These are phyloP conservation scores for Rhinocladiella mackenziei DNA, from an alignment of 2,329 filamentous ascomycete species.

Conservation along the genomic window DNA sequence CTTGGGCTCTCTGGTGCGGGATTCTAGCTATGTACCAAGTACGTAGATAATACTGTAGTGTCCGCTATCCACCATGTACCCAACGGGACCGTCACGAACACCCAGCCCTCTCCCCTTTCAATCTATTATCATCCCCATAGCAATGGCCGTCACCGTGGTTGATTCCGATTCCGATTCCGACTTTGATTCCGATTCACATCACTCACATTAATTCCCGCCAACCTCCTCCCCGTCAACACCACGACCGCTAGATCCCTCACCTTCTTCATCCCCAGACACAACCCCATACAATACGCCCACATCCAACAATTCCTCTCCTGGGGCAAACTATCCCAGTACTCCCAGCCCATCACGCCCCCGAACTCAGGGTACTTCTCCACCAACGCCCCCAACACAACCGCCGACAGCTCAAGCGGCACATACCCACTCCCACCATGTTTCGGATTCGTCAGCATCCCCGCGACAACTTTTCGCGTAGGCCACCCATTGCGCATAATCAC, in stretches of 20 bases:
- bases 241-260: conserved; percentile 35
- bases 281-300: conserved; percentile 69
- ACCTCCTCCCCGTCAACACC: conserved; percentile 33
- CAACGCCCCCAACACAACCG: conserved; percentile 55
- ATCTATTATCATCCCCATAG: too few species aligned
- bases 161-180: too few species aligned
- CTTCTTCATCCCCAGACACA: conserved; percentile 43
- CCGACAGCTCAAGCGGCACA: conserved; percentile 57
- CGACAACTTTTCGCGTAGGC: conserved; percentile 67
- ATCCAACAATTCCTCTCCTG: conserved; percentile 63
- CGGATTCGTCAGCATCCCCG: conserved; percentile 76
- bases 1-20: too few species aligned
- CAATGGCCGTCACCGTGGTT: too few species aligned
- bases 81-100: too few species aligned
- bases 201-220: conserved; percentile 24
- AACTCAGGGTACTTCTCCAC: conserved; percentile 62
- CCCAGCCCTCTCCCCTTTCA: too few species aligned
- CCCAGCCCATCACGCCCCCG: conserved; percentile 91
- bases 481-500: conserved; percentile 57
- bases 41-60: too few species aligned
- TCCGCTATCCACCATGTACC: too few species aligned
- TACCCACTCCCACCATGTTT: conserved; percentile 64
- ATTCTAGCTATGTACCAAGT: too few species aligned
- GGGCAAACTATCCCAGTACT: conserved; percentile 81
- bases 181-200: conserved; percentile 1